Percentiles rank a stretch among this genome's conserved stretches.
Conservation (phyloP, 2,329 filamentous ascomycete species). For the Diaporthe sp. region DNA sequence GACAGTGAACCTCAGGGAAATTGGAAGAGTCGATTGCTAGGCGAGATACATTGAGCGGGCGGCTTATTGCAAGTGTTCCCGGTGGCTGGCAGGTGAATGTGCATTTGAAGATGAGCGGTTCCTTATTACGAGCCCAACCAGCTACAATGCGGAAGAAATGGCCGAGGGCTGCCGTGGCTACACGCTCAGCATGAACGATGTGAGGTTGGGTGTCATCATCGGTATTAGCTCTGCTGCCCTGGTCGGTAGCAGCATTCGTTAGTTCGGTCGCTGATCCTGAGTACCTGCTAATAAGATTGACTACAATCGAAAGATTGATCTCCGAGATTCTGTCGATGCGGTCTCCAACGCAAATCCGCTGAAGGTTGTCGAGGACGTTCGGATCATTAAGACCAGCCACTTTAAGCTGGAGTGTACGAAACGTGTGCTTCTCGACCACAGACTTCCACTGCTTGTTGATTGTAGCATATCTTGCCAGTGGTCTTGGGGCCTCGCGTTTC, state of each 20-base stretch:
- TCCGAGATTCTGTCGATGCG: background rate
- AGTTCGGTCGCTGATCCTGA: too few relatives aligned
- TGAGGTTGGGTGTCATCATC: rapidly evolving
- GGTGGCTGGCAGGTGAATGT: background rate
- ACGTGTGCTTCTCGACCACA: background rate
- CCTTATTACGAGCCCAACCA: background rate
- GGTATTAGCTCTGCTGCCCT: too few relatives aligned
- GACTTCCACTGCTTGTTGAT: background rate
- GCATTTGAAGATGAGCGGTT: background rate
- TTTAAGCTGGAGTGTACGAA: background rate
- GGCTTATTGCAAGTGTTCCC: background rate
- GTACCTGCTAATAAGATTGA: background rate
- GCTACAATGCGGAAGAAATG: background rate
- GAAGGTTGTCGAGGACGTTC: background rate
- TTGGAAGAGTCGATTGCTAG: background rate
- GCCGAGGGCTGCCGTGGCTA: background rate
- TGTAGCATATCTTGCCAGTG: background rate
- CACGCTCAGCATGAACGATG: background rate
- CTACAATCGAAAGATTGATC: background rate
- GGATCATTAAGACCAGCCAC: rapidly evolving
- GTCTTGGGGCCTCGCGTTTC: too few relatives aligned
- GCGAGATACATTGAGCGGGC: too few relatives aligned
- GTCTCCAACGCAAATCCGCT: background rate
- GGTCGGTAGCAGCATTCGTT: rapidly evolving
- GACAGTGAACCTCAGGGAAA: background rate